Percentiles rank a stretch among this genome's conserved stretches.
phyloP scores from a whole-genome alignment of 1,139 yeast species.

The Trichomonascaceae sp. region DNA sequence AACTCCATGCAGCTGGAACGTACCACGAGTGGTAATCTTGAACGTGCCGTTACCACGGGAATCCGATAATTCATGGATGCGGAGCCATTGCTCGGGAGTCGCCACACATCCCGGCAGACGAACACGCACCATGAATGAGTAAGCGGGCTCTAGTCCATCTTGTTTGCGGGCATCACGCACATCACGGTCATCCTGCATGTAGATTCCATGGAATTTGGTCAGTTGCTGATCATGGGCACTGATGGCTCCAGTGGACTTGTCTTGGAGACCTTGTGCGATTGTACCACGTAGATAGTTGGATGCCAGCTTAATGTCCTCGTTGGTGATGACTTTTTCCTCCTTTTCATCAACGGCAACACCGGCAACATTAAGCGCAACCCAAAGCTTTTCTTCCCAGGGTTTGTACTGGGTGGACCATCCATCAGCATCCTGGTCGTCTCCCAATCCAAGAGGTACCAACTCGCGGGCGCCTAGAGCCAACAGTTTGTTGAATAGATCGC shows the following conservation, averaged over 20 bases:
- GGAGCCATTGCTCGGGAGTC: constrained; percentile 78
- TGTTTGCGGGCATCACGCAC: constrained; percentile 84
- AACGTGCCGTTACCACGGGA: constrained; percentile 84
- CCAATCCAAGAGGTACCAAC: constrained; percentile 66
- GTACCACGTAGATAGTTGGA: constrained; percentile 89
- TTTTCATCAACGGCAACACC: constrained; percentile 69
- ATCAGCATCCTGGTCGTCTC: constrained; percentile 97
- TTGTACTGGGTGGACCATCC: constrained; percentile 84
- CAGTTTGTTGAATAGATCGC: constrained; percentile 55
- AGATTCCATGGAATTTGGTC: constrained; percentile 95
- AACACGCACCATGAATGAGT: constrained; percentile 90
- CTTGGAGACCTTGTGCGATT: constrained; percentile 73
- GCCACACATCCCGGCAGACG: constrained; percentile 92
- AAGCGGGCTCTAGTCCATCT: constrained; percentile 90
- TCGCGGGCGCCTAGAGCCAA: constrained; percentile 60
- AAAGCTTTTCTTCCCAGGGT: constrained; percentile 72
- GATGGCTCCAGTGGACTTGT: constrained; percentile 81
- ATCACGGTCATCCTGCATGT: constrained; percentile 98
- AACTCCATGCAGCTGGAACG: constrained; percentile 92
- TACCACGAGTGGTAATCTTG: constrained; percentile 92
- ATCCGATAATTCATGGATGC: constrained; percentile 72
- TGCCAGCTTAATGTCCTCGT: constrained; percentile 85
- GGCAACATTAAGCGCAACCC: constrained; percentile 87
- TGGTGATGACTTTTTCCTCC: constrained; percentile 94
- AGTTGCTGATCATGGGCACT: constrained; percentile 88